Conservation (phyloP, 2,329 filamentous ascomycete species). For the Diaporthe ilicicola region DNA sequence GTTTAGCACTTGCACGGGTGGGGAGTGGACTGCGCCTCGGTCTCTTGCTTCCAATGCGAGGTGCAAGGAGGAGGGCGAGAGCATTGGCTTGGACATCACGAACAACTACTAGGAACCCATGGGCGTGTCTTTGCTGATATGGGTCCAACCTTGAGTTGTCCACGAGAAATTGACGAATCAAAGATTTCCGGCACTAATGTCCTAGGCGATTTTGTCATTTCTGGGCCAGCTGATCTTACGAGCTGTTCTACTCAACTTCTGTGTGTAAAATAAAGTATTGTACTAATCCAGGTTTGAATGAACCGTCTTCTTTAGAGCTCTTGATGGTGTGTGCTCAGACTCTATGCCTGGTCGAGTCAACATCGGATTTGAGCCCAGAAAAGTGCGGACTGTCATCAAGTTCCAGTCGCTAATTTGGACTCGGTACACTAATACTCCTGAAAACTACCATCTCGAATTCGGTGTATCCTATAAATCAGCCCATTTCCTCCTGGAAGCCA, state of each 20-base stretch:
- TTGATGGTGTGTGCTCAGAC: too few species aligned
- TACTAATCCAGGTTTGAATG: too few species aligned
- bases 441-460: too few species aligned
- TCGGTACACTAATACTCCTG: too few species aligned
- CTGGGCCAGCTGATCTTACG: neutral
- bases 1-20: slow-evolving; percentile 30
- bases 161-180: neutral
- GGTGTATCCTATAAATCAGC: too few species aligned
- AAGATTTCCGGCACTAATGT: neutral
- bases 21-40: slow-evolving; percentile 26
- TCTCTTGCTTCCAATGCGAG: slow-evolving; percentile 11
- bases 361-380: too few species aligned
- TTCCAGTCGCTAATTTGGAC: too few species aligned
- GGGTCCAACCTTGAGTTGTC: neutral
- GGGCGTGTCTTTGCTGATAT: neutral
- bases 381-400: too few species aligned
- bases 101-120: neutral
- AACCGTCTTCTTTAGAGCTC: too few species aligned
- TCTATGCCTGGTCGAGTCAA: too few species aligned
- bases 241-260: too few species aligned
- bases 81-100: slow-evolving; percentile 18
- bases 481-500: too few species aligned
- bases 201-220: neutral
- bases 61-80: slow-evolving; percentile 23
- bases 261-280: neutral